phyloP scores from a whole-genome alignment of 306 rosid genomes.

The Trifolium dubium region DNA sequence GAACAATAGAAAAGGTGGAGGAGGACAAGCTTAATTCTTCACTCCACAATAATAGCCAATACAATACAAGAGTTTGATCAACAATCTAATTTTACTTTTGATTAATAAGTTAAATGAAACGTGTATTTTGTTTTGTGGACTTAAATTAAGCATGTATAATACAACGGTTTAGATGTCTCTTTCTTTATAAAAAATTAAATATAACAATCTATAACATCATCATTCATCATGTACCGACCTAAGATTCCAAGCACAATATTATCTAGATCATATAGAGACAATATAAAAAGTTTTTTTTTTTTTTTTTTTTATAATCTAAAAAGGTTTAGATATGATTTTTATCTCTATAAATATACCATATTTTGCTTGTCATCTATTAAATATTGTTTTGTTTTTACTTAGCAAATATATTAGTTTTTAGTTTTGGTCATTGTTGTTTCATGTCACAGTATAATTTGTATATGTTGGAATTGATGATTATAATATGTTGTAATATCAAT shows the following conservation, averaged over 20 bases:
- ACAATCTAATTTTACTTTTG: slow-evolving; percentile 30
- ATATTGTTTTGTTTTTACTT: not conserved
- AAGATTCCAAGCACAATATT: slow-evolving; percentile 7
- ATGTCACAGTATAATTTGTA: not conserved
- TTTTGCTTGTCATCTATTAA: not conserved
- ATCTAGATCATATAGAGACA: not conserved
- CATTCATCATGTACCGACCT: slow-evolving; percentile 22
- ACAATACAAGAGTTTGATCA: slow-evolving; percentile 36
- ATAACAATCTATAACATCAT: slow-evolving; percentile 32
- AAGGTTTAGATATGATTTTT: not conserved
- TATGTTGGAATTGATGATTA: not conserved
- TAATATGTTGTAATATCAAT: not conserved
- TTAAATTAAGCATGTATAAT: slow-evolving; percentile 39
- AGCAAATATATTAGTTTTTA: not conserved
- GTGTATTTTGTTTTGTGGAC: too few relatives aligned
- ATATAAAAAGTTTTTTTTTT: not conserved
- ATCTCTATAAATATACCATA: not conserved
- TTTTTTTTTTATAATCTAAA: too few relatives aligned
- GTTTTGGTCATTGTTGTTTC: not conserved
- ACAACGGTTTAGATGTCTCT: slow-evolving; percentile 37
- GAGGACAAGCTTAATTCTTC: slow-evolving; percentile 30
- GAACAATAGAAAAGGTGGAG: not conserved
- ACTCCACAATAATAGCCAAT: slow-evolving; percentile 40
- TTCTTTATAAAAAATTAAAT: slow-evolving; percentile 18
- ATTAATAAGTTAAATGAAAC: slow-evolving; percentile 31